phyloP scores from a whole-genome alignment of 2,329 filamentous ascomycete species.

The Alternaria brassicicola region DNA sequence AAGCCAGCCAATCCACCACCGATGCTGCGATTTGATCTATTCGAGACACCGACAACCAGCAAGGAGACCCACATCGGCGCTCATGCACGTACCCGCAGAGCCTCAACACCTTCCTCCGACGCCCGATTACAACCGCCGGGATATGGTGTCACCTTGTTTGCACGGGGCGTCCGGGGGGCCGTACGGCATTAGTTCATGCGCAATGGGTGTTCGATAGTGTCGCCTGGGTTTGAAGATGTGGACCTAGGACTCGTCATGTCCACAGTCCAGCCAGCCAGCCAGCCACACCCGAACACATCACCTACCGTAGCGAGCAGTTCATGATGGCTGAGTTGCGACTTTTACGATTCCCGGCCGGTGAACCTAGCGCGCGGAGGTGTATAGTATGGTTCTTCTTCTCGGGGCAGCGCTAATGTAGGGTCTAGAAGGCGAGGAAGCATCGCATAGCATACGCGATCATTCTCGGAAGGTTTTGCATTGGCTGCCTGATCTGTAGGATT shows the following conservation, averaged over 20 bases:
- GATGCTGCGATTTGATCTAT: not conserved
- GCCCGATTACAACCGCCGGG: not conserved
- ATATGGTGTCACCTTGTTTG: not conserved
- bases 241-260: not conserved
- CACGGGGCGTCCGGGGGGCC: not conserved
- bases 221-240: not conserved
- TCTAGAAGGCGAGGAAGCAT: not conserved
- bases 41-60: not conserved
- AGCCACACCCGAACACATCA: not conserved
- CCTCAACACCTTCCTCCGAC: not conserved
- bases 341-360: not conserved
- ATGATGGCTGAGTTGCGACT: not conserved
- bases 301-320: not conserved
- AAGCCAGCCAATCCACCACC: not conserved
- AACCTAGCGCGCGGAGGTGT: not conserved
- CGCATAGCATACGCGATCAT: not conserved
- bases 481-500: not conserved
- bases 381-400: not conserved
- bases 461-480: slow-evolving; percentile 9
- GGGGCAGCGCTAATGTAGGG: slow-evolving; percentile 3
- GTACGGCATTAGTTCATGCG: not conserved
- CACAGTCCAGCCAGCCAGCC: not conserved
- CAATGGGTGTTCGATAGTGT: not conserved
- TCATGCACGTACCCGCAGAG: slow-evolving; percentile 2
- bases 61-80: not conserved